Conservation (phyloP, 805 yeast species). For the Candida ovalis region DNA sequence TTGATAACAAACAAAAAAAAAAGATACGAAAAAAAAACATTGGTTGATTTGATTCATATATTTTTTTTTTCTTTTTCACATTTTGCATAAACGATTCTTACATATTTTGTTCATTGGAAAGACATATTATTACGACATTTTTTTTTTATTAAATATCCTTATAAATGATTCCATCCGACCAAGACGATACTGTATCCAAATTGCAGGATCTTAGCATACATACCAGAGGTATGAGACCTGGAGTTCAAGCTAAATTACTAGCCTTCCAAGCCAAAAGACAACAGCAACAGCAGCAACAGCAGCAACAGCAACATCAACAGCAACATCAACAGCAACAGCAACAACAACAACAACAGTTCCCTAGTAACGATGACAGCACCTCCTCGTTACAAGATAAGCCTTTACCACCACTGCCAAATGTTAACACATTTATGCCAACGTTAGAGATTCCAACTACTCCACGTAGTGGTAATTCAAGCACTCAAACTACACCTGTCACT, state of each 20-base stretch:
- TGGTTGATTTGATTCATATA: no score
- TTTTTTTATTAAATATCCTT: not conserved
- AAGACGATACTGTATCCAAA: conserved; percentile 12
- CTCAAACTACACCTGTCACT: conserved; percentile 14
- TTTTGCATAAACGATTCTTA: no score
- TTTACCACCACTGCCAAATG: conserved; percentile 7
- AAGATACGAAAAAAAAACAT: no score
- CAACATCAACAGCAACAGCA: not conserved
- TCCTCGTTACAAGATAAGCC: conserved; percentile 7
- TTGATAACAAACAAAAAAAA: no score
- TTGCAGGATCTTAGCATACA: conserved; percentile 24
- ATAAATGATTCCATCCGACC: conserved; percentile 3
- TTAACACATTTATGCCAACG: not conserved
- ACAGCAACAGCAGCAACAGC: conserved; percentile 26
- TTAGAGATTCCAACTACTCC: conserved; percentile 20
- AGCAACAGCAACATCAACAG: conserved; percentile 5
- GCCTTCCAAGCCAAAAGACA: conserved; percentile 86
- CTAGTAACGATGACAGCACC: conserved; percentile 3
- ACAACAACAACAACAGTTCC: not conserved
- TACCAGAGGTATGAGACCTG: conserved; percentile 52
- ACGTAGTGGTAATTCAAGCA: conserved; percentile 12
- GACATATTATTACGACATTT: not conserved
- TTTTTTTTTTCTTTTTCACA: no score
- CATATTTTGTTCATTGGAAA: not conserved
- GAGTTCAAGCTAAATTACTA: conserved; percentile 78